A percentile compares a stretch with the other conserved stretches of the same genome.
Conservation (phyloP, 169 alveolate species). For the Eimeria maxima region DNA sequence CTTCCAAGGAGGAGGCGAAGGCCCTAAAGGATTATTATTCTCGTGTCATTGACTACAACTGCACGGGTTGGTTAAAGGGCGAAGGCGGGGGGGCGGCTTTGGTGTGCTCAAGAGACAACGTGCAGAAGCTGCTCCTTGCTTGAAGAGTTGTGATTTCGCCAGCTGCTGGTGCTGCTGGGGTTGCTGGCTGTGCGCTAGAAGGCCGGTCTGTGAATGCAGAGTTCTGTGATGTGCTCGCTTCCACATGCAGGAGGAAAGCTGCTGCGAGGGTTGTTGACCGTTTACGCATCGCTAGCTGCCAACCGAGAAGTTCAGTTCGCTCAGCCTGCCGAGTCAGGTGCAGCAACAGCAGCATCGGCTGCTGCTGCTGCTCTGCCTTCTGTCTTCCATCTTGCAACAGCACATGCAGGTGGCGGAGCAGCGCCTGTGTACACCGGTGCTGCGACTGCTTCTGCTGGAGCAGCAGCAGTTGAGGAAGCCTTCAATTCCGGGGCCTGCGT, state of each 20-base stretch:
- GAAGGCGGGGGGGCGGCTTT: neutral
- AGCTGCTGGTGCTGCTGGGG: neutral
- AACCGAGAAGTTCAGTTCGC: neutral
- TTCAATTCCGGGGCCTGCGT: slow-evolving; percentile 6
- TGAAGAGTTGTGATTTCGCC: neutral
- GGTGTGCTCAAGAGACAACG: neutral
- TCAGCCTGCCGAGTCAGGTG: neutral
- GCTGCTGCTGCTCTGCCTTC: slow-evolving; percentile 32
- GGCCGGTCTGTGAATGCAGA: neutral
- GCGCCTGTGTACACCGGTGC: neutral
- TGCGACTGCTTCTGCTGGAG: neutral
- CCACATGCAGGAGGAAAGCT: slow-evolving; percentile 84
- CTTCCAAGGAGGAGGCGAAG: slow-evolving; percentile 40
- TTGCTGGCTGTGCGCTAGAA: neutral
- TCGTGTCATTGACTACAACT: slow-evolving; percentile 76
- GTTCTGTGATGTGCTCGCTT: neutral
- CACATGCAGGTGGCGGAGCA: neutral
- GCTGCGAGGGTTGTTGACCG: slow-evolving; percentile 83
- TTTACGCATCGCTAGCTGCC: slow-evolving; percentile 79
- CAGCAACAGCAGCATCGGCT: neutral
- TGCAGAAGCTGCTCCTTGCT: neutral
- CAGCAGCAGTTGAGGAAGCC: slow-evolving; percentile 37
- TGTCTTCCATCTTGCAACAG: neutral
- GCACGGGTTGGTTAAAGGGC: slow-evolving; percentile 50
- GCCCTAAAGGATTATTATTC: slow-evolving; percentile 59